These are phyloP conservation scores for Tuctoria greenei DNA, from an alignment of 176 grass and related monocot genomes.

Conservation along the genomic window DNA sequence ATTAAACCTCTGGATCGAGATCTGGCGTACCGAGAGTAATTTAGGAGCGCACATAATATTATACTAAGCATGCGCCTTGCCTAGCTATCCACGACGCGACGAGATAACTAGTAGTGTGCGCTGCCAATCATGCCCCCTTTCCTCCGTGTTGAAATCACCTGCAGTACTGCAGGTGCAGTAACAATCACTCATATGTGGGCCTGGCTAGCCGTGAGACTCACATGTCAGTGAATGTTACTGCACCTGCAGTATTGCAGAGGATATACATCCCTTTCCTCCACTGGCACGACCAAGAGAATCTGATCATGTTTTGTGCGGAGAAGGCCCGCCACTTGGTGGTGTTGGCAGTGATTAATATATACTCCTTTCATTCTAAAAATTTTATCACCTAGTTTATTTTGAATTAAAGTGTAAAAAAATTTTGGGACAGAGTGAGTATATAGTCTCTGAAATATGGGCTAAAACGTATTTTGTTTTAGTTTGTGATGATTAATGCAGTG, in stretches of 20 bases:
- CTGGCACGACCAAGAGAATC: constrained; percentile 50
- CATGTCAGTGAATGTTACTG: too few species aligned
- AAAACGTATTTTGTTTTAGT: background rate
- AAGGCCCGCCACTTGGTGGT: constrained; percentile 25
- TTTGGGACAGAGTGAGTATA: too few species aligned
- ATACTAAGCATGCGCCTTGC: too few species aligned
- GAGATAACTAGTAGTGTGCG: constrained; percentile 26
- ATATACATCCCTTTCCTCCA: background rate
- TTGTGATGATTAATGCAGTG: background rate
- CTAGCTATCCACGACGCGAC: constrained; percentile 7
- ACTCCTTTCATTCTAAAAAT: too few species aligned
- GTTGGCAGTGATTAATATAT: constrained; percentile 31
- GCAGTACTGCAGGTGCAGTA: too few species aligned
- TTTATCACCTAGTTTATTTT: too few species aligned
- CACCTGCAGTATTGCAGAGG: too few species aligned
- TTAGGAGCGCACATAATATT: background rate
- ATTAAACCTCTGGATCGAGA: constrained; percentile 19
- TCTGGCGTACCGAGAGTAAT: constrained; percentile 20
- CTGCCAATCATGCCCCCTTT: constrained; percentile 28
- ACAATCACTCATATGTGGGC: too few species aligned
- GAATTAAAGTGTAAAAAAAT: too few species aligned
- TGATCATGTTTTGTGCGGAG: constrained; percentile 20
- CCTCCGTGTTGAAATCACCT: too few species aligned
- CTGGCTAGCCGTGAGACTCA: too few species aligned
- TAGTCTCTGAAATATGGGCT: constrained; percentile 32